A percentile compares a stretch with the other conserved stretches of the same genome.
Conservation (phyloP, 139 green algal species). For the Micromonas commoda region DNA sequence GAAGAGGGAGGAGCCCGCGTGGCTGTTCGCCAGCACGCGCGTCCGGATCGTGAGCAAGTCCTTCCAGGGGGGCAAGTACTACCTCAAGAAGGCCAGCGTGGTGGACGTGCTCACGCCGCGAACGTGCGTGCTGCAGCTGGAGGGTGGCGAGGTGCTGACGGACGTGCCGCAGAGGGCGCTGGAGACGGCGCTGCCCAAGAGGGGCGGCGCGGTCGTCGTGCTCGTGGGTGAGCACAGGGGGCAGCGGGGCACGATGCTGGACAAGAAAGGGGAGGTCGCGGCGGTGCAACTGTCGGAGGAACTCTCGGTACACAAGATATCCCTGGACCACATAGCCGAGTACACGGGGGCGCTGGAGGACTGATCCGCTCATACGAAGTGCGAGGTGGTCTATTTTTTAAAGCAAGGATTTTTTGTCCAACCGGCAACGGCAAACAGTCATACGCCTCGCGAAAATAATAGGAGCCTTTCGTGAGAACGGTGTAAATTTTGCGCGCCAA, state of each 20-base stretch:
- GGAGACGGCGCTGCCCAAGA: slow-evolving; percentile 44
- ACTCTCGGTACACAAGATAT: slow-evolving; percentile 27
- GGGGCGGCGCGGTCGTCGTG: slow-evolving; percentile 36
- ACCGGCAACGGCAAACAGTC: too few relatives aligned
- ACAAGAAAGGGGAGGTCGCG: slow-evolving; percentile 30
- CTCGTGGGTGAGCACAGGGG: slow-evolving; percentile 32
- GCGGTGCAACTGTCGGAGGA: slow-evolving; percentile 37
- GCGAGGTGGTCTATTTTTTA: not conserved
- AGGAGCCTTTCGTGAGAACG: too few relatives aligned
- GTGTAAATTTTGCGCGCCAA: too few relatives aligned
- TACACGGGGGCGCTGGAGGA: slow-evolving; percentile 30
- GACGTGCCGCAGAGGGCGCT: slow-evolving; percentile 33
- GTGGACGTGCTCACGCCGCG: slow-evolving; percentile 36
- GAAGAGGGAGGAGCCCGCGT: slow-evolving; percentile 22
- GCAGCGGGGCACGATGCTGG: slow-evolving; percentile 36
- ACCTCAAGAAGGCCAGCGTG: slow-evolving; percentile 46
- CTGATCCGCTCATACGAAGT: not conserved
- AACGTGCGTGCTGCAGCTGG: slow-evolving; percentile 17
- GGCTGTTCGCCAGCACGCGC: slow-evolving; percentile 37
- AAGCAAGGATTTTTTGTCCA: not conserved
- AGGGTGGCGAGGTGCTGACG: slow-evolving; percentile 28
- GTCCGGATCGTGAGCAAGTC: slow-evolving; percentile 45
- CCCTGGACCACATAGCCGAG: slow-evolving; percentile 44
- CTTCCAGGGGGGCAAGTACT: slow-evolving; percentile 33
- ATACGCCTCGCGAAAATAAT: too few relatives aligned